Evolutionary conservation across 768 basidiomycete species (phyloP).

Genomic region (Erythrobasidium yunnanense): DNA sequence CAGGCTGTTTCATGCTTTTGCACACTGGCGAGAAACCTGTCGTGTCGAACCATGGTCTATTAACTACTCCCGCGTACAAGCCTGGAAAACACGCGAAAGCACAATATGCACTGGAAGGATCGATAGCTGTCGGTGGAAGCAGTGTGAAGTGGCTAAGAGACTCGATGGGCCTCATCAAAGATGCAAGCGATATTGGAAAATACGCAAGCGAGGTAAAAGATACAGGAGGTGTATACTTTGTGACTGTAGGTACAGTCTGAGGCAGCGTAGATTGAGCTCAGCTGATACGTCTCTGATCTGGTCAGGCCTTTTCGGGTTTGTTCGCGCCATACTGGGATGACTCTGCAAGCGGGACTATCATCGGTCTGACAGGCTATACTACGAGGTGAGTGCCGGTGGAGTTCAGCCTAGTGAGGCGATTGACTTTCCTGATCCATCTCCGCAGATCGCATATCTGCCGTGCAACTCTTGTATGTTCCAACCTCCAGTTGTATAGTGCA

Average conservation of each 20-base stretch:
- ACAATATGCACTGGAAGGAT: slow-evolving; percentile 87
- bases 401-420: slow-evolving; percentile 40
- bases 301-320: slow-evolving; percentile 68
- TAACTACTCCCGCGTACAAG: slow-evolving; percentile 90
- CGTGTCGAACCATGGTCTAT: slow-evolving; percentile 68
- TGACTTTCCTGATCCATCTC: slow-evolving; percentile 38
- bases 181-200: slow-evolving; percentile 70
- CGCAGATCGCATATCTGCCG: slow-evolving; percentile 42
- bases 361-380: slow-evolving; percentile 79
- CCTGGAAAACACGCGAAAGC: slow-evolving; percentile 66
- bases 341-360: slow-evolving; percentile 71
- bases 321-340: slow-evolving; percentile 98
- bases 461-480: slow-evolving; percentile 56
- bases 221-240: slow-evolving; percentile 87
- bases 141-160: slow-evolving; percentile 94
- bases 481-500: not conserved
- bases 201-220: slow-evolving; percentile 65
- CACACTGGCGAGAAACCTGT: slow-evolving; percentile 82
- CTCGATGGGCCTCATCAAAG: slow-evolving; percentile 67
- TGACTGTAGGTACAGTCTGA: too few species aligned
- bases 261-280: not conserved
- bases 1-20: slow-evolving; percentile 91
- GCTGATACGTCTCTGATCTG: not conserved
- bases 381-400: slow-evolving; percentile 43
- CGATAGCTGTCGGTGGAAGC: slow-evolving; percentile 87